Conservation (phyloP, 768 basidiomycete species). For the Pisolithus tinctorius region DNA sequence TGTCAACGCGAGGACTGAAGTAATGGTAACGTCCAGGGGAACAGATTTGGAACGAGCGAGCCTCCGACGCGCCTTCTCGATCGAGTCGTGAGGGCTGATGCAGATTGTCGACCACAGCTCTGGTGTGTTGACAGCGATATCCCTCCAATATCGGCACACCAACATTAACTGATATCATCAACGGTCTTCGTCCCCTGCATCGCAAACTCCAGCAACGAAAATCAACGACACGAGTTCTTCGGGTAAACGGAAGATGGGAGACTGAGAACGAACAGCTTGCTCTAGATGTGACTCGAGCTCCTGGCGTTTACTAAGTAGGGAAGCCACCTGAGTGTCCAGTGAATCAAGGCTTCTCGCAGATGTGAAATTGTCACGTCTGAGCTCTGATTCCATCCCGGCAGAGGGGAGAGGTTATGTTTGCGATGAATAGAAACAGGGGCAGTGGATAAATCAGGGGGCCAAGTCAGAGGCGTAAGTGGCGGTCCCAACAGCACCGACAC, state of each 20-base stretch:
- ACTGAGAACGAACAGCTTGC: conserved; percentile 69
- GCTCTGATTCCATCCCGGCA: conserved; percentile 14
- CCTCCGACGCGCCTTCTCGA: conserved; percentile 63
- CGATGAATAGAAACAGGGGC: not conserved
- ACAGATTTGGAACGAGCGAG: conserved; percentile 70
- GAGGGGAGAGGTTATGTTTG: conserved; percentile 1
- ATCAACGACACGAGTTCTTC: conserved; percentile 74
- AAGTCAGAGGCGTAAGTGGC: conserved; percentile 2
- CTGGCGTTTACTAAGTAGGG: conserved; percentile 56
- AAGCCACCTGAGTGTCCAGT: conserved; percentile 69
- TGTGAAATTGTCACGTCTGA: conserved; percentile 38
- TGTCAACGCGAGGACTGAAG: conserved; percentile 62
- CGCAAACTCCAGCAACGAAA: conserved; percentile 64
- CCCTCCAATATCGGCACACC: conserved; percentile 76
- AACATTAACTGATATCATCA: conserved; percentile 79
- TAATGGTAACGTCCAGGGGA: conserved; percentile 67
- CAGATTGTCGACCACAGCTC: conserved; percentile 69
- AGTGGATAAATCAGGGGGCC: conserved; percentile 1
- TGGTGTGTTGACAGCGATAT: conserved; percentile 67
- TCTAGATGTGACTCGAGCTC: conserved; percentile 66
- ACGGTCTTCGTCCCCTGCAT: conserved; percentile 61
- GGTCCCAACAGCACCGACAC: conserved; percentile 10
- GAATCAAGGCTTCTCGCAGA: conserved; percentile 67
- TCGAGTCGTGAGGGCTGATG: conserved; percentile 66
- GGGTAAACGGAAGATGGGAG: conserved; percentile 75